A percentile compares a stretch with the other conserved stretches of the same genome.
Conservation (phyloP, 257 asterid species). For the Penstemon eatonii region DNA sequence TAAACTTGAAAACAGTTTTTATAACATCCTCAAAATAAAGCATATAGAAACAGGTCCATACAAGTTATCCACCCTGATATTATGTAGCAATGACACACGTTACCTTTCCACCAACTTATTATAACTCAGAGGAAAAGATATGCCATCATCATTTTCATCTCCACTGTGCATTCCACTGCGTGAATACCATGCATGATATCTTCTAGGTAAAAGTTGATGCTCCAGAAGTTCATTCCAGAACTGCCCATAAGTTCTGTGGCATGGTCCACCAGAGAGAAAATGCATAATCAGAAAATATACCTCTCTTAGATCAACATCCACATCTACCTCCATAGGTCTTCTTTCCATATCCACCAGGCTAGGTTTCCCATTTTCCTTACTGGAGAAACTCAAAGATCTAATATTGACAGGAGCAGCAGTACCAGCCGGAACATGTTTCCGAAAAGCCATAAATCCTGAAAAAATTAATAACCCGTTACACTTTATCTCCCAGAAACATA, state of each 20-base stretch:
- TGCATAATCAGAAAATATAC: slow-evolving; percentile 94
- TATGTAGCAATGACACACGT: slow-evolving; percentile 20
- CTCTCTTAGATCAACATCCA: slow-evolving; percentile 84
- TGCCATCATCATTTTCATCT: slow-evolving; percentile 87
- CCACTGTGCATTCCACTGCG: slow-evolving; percentile 73
- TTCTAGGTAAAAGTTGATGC: slow-evolving; percentile 94
- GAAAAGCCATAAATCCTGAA: slow-evolving; percentile 84
- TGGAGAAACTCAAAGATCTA: slow-evolving; percentile 63
- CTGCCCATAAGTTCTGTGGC: slow-evolving; percentile 90
- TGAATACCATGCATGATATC: slow-evolving; percentile 98
- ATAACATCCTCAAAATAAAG: not conserved
- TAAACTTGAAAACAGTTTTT: not conserved
- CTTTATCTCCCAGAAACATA: slow-evolving; percentile 15
- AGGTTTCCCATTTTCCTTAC: slow-evolving; percentile 65
- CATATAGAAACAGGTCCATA: not conserved
- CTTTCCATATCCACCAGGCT: slow-evolving; percentile 50
- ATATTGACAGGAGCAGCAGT: slow-evolving; percentile 58
- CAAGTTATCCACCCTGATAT: slow-evolving; percentile 14
- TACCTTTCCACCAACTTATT: slow-evolving; percentile 82
- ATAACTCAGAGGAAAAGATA: slow-evolving; percentile 83
- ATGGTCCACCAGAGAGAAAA: slow-evolving; percentile 95
- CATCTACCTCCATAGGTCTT: slow-evolving; percentile 55
- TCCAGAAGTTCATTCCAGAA: slow-evolving; percentile 97
- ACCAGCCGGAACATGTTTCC: slow-evolving; percentile 60
- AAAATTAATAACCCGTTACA: slow-evolving; percentile 22